These are phyloP conservation scores for Pholiota microspora DNA, from an alignment of 768 basidiomycete genomes.

Conservation along the genomic window DNA sequence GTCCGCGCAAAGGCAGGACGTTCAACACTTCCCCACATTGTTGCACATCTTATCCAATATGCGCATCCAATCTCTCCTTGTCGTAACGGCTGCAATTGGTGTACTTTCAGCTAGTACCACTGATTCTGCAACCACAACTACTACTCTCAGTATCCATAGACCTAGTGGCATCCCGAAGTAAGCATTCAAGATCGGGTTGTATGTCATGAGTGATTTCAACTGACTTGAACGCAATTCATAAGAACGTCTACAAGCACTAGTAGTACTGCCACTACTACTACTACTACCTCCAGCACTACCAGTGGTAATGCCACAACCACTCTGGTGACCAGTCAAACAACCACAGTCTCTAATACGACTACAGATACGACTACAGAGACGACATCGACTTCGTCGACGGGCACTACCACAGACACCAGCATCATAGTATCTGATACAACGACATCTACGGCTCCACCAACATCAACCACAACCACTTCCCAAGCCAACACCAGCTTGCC, in stretches of 20 bases:
- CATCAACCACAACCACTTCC: neutral
- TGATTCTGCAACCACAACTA: neutral
- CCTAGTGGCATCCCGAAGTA: conserved; percentile 16
- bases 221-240: neutral
- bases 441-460: neutral
- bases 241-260: neutral
- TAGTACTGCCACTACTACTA: neutral
- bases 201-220: neutral
- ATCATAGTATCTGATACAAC: neutral
- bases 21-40: neutral
- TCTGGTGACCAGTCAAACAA: neutral
- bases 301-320: neutral
- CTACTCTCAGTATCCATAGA: neutral
- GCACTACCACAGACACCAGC: neutral
- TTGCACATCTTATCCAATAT: conserved; percentile 1
- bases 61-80: conserved; percentile 8
- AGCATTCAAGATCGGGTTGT: neutral
- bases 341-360: neutral
- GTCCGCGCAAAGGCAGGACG: neutral
- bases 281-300: neutral
- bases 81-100: conserved; percentile 5
- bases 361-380: no score
- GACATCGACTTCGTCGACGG: neutral
- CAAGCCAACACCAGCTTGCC: neutral
- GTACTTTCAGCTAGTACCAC: conserved; percentile 5